Evolutionary conservation across 2,329 filamentous ascomycete species (phyloP).

Genomic region (Hypoxylon sp.): DNA sequence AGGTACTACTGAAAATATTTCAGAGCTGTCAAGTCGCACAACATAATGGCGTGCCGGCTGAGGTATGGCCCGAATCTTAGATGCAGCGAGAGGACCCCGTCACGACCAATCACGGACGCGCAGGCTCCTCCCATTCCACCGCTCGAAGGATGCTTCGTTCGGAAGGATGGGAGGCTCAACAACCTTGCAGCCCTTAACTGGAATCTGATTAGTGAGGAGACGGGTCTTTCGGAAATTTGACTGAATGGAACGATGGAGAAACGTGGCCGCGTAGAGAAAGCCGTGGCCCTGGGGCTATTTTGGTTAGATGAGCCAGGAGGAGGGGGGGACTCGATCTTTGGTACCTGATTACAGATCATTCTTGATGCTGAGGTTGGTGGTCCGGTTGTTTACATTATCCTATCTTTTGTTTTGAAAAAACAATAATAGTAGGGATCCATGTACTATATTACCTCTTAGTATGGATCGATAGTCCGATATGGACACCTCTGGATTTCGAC

Average conservation of each 20-base stretch:
- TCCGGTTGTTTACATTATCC: not conserved
- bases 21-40: constrained; percentile 35
- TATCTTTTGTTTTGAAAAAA: too few species aligned
- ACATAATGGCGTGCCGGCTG: constrained; percentile 15
- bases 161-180: constrained; percentile 28
- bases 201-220: constrained; percentile 26
- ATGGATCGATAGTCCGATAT: not conserved
- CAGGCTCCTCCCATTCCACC: not conserved
- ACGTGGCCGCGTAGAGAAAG: constrained; percentile 34
- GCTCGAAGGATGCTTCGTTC: constrained; percentile 18
- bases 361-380: not conserved
- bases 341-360: constrained; percentile 3
- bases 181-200: constrained; percentile 16
- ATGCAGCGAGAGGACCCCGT: not conserved
- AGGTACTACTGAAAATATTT: constrained; percentile 24
- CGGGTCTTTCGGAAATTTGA: constrained; percentile 42
- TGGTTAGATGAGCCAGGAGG: constrained; percentile 12
- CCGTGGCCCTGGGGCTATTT: constrained; percentile 26
- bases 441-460: not conserved
- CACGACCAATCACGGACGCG: constrained; percentile 20
- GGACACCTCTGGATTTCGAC: not conserved
- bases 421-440: too few species aligned
- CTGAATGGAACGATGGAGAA: constrained; percentile 10
- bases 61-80: constrained; percentile 23
- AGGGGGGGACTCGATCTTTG: not conserved